These are phyloP conservation scores for Gnaphalium uliginosum DNA, from an alignment of 129 eudicot species.

Conservation along the genomic window DNA sequence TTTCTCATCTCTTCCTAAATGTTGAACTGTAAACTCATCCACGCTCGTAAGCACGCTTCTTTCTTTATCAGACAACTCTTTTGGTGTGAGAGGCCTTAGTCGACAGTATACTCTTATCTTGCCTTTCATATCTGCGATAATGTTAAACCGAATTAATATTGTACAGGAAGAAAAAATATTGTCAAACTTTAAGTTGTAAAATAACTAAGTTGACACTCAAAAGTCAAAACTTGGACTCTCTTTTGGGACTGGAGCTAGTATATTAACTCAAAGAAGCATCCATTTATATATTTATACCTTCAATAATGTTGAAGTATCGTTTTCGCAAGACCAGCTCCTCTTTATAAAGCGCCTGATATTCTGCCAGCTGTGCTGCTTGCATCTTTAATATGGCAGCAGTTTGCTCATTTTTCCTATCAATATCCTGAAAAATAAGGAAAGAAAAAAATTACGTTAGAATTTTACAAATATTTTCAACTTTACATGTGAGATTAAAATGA, in stretches of 20 bases:
- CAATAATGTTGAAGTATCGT: conserved; percentile 83
- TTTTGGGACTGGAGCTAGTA: no score
- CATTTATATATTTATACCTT: conserved; percentile 50
- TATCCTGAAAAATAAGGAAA: conserved; percentile 52
- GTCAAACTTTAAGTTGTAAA: not conserved
- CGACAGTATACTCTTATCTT: conserved; percentile 94
- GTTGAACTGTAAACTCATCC: conserved; percentile 95
- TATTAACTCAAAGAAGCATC: not conserved
- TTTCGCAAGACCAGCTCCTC: conserved; percentile 86
- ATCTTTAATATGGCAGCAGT: conserved; percentile 90
- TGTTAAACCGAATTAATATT: conserved; percentile 1
- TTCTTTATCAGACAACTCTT: conserved; percentile 67
- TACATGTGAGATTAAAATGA: conserved; percentile 1
- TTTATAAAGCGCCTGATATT: conserved; percentile 79
- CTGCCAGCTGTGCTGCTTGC: conserved; percentile 94
- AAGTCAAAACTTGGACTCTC: not conserved
- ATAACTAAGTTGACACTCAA: not conserved
- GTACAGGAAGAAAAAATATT: not conserved
- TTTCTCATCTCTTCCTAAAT: conserved; percentile 83
- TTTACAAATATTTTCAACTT: conserved; percentile 5
- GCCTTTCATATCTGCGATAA: conserved; percentile 84
- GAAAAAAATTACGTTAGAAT: conserved; percentile 10
- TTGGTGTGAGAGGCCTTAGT: conserved; percentile 79
- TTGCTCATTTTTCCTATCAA: conserved; percentile 96
- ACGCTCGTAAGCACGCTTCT: conserved; percentile 50